Conservation (phyloP, 2,329 filamentous ascomycete species). For the Diaporthe amygdali region DNA sequence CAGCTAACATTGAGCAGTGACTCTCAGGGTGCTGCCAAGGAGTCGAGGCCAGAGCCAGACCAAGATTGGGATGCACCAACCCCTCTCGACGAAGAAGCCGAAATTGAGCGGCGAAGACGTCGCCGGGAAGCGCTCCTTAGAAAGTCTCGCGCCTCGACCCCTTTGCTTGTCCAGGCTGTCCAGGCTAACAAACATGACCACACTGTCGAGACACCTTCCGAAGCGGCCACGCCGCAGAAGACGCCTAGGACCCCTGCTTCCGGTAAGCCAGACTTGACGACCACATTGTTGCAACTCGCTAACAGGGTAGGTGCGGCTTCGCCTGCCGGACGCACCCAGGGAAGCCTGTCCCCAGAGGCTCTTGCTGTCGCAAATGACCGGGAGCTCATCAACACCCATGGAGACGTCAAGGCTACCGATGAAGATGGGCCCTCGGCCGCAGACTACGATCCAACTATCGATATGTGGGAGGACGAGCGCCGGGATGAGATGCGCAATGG, state of each 20-base stretch:
- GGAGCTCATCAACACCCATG: slow-evolving; percentile 68
- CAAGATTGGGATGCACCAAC: slow-evolving; percentile 59
- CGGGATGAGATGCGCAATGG: slow-evolving; percentile 70
- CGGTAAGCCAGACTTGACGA: slow-evolving; percentile 40
- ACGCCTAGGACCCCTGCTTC: slow-evolving; percentile 50
- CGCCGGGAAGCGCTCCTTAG: slow-evolving; percentile 84
- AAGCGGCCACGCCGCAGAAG: slow-evolving; percentile 46
- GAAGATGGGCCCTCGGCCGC: slow-evolving; percentile 87
- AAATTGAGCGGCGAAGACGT: slow-evolving; percentile 85
- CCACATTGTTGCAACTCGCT: neutral
- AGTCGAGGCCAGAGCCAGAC: slow-evolving; percentile 24
- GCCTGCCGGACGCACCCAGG: slow-evolving; percentile 44
- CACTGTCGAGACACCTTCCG: slow-evolving; percentile 58
- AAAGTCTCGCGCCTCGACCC: slow-evolving; percentile 77
- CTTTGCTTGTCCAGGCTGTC: slow-evolving; percentile 77
- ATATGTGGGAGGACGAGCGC: slow-evolving; percentile 84
- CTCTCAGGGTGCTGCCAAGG: neutral
- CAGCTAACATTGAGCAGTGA: slow-evolving; percentile 17
- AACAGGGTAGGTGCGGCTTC: slow-evolving; percentile 30
- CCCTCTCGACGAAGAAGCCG: slow-evolving; percentile 78
- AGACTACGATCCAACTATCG: slow-evolving; percentile 87
- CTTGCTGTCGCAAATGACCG: slow-evolving; percentile 71
- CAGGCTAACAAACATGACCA: slow-evolving; percentile 64
- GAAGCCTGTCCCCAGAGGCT: slow-evolving; percentile 60
- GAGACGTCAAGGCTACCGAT: slow-evolving; percentile 44